Evolutionary conservation across 345 rosid species (phyloP), one percentile per base, ranked within the genome.

Genomic region (Corchorus capsularis): DNA sequence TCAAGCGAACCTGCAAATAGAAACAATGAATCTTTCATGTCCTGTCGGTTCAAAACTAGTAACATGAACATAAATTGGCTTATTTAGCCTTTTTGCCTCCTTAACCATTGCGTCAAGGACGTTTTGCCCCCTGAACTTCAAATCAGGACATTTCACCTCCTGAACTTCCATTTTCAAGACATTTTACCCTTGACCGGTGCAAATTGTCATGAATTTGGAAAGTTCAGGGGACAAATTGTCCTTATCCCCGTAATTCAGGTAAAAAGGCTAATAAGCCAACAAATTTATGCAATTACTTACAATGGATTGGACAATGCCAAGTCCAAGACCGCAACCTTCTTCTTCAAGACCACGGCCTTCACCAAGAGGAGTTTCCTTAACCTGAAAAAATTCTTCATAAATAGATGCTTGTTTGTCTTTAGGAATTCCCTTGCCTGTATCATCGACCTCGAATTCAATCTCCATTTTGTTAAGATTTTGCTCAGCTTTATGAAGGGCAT

Each of bases 221-320:
- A 27, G 27, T 27, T 27, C 1, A 27, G 27, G 27, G 27, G 27
- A 1, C 27, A 27, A 27, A 27, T 27, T 27, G 27, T 27, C 27
- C 27, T 27, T 27, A 27, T 27, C 1, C 27, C 0, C 27, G 27
- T 27, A 0, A 27, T 27, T 27, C 27, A 27, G 27, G 27, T 1
- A 27, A 27, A 27, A 27, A 27, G 27, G 27, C 27, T 27, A 27
- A 27, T 27, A 27, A 27, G 27, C 27, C 27, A 27, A 27, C 27
- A 27, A 27, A 27, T 27, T 27, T 27, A 27, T 27, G 27, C 27
- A 27, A 27, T 27, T 11, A n/a, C 79, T 41, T 79, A 91, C 98
- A 88, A 94, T 80, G 64, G 98, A 93, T 68, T 92, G 93, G 53
- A 93, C 98, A 65, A 93, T 93, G 14, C 97, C 97, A n/a, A 92